Evolutionary conservation across 169 alveolate species (phyloP), one percentile per base, ranked within the genome.

Genomic region (Amoebophrya sp.): DNA sequence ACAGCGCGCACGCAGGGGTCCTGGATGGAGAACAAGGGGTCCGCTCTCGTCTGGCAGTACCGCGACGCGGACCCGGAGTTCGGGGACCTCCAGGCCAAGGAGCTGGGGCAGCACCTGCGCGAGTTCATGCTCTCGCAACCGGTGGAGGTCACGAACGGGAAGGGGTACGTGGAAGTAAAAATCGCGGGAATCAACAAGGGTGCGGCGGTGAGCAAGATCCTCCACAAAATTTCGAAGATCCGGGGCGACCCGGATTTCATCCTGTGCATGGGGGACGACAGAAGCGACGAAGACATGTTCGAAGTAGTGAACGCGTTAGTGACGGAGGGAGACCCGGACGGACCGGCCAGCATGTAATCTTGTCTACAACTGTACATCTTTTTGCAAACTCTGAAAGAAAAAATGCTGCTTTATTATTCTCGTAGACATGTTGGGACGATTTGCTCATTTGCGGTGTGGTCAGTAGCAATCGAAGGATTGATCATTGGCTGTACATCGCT

Each of bases 1-100:
- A 93, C 93, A 38, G 94, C 94, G 90, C 91, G 97, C 20, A 96
- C 97, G 0, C 97, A 96, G 88, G 97, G 97, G 20, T 93, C 96
- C 87, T 96, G 93, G 91, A 91, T 96, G 90, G 97, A 96, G 90
- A 93, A 94, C 88, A 95, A 94, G 69, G 97, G 95, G 34, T 91
- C 94, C 34, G 94, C 96, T 41, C 93, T 96, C 26, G 95, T 95
- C 39, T 96, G 95, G 94, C 97, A 95, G 93, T 96, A 93, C 91
- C 94, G 96, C 45, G 93, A 95, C 92, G 93, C 97, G 13, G 97
- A 96, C 90, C 96, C 96, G 34, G 96, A 96, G 58, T 95, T 96
- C 90, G 97, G 97, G 5, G 91, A 93, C 48, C 88, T 94, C 93
- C 97, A 96, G 89, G 97, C 97, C 20, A 94, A 93, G 88, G 97